Conservation (phyloP, 1,139 yeast species). For the Yamadazyma atlantica region DNA sequence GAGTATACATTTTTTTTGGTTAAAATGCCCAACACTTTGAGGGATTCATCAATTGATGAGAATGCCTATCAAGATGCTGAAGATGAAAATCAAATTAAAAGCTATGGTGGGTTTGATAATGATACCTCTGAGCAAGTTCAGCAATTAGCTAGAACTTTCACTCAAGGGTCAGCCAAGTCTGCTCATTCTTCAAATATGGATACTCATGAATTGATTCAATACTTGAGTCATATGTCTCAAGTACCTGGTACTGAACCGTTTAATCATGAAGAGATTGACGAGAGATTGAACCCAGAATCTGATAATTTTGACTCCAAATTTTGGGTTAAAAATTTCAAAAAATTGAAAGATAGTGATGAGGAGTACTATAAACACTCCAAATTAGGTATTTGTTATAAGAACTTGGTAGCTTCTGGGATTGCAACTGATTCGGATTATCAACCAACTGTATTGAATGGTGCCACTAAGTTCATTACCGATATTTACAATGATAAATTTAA, state of each 20-base stretch:
- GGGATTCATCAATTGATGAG: neutral
- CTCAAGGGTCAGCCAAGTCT: constrained; percentile 22
- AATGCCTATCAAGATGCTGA: constrained; percentile 1
- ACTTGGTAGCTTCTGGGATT: constrained; percentile 70
- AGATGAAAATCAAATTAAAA: constrained; percentile 20
- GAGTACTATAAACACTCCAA: constrained; percentile 64
- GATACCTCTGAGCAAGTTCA: constrained; percentile 27
- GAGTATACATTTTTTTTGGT: too few relatives aligned
- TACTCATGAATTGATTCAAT: constrained; percentile 44
- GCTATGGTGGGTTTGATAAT: constrained; percentile 29
- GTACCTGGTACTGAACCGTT: constrained; percentile 51
- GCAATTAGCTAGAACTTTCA: constrained; percentile 34
- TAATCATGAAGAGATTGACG: constrained; percentile 15
- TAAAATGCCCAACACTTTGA: neutral
- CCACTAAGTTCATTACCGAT: constrained; percentile 22
- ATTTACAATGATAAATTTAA: constrained; percentile 11
- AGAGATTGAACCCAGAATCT: constrained; percentile 34
- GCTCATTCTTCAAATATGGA: constrained; percentile 30
- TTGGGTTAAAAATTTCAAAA: constrained; percentile 27
- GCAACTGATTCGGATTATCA: constrained; percentile 83
- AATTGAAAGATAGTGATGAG: constrained; percentile 42
- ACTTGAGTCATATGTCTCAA: constrained; percentile 49
- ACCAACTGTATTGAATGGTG: constrained; percentile 60
- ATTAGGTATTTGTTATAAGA: constrained; percentile 67
- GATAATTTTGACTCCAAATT: constrained; percentile 56